Conservation (phyloP, 345 rosid species). For the Combretum micranthum region DNA sequence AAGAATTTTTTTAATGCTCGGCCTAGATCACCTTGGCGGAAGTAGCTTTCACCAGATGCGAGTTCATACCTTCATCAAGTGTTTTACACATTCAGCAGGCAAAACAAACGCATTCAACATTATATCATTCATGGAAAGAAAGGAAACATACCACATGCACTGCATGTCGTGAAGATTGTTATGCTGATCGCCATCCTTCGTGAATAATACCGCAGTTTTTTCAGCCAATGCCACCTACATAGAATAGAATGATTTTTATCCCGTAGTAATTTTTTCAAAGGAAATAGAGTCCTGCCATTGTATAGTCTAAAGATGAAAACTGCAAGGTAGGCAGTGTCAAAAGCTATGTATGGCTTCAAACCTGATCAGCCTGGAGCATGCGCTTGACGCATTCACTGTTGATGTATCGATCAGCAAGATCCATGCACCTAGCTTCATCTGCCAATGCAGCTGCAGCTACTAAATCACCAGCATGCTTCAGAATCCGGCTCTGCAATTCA, state of each 20-base stretch:
- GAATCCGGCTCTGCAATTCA: slow-evolving; percentile 72
- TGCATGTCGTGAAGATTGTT: slow-evolving; percentile 99
- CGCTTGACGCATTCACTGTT: slow-evolving; percentile 98
- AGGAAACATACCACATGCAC: slow-evolving; percentile 89
- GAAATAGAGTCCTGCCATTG: background rate
- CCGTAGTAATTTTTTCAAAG: background rate
- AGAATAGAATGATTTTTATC: background rate
- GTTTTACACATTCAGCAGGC: slow-evolving; percentile 2
- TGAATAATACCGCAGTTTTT: slow-evolving; percentile 87
- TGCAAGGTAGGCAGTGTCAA: background rate
- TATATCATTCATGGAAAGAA: background rate
- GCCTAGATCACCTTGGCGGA: slow-evolving; percentile 95
- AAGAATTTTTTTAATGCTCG: slow-evolving; percentile 87
- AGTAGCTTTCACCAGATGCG: slow-evolving; percentile 94
- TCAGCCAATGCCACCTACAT: slow-evolving; percentile 84
- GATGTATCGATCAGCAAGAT: slow-evolving; percentile 89
- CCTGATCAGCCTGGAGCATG: slow-evolving; percentile 99
- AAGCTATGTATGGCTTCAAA: slow-evolving; percentile 18
- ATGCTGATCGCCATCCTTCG: slow-evolving; percentile 97
- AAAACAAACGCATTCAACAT: background rate
- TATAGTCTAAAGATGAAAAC: slow-evolving; percentile 1
- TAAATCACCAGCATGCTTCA: slow-evolving; percentile 98
- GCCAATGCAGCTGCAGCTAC: slow-evolving; percentile 89
- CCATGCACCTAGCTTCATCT: slow-evolving; percentile 99
- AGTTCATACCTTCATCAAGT: slow-evolving; percentile 80